These are phyloP conservation scores for Posidonia australis DNA, from an alignment of 106 monocot species.

Conservation along the genomic window DNA sequence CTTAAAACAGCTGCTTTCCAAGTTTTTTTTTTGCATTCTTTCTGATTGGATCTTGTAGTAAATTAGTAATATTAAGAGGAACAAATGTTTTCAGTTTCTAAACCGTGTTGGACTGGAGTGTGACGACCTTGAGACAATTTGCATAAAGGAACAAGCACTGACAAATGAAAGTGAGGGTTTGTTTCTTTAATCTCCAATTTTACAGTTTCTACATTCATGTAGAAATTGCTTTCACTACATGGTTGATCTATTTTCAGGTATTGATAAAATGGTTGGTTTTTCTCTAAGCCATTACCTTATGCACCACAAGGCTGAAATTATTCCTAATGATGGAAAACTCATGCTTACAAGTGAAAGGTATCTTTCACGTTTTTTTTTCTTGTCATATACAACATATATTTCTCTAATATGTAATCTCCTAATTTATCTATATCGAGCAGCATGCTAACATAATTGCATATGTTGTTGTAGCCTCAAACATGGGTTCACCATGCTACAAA, in stretches of 20 bases:
- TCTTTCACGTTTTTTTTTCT: no score
- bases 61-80: not conserved
- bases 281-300: slow-evolving; percentile 70
- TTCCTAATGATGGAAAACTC: slow-evolving; percentile 41
- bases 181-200: no score
- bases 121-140: slow-evolving; percentile 54
- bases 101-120: slow-evolving; percentile 66
- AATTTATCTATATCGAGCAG: no score
- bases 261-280: slow-evolving; percentile 91
- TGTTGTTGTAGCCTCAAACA: slow-evolving; percentile 10
- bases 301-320: slow-evolving; percentile 18
- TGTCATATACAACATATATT: not conserved
- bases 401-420: not conserved
- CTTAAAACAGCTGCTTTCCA: no score
- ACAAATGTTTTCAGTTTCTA: slow-evolving; percentile 48
- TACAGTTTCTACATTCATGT: no score
- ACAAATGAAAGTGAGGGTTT: slow-evolving; percentile 58
- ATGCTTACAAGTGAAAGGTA: slow-evolving; percentile 72
- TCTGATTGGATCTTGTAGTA: no score
- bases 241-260: slow-evolving; percentile 56
- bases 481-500: slow-evolving; percentile 19
- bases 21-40: no score
- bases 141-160: slow-evolving; percentile 69
- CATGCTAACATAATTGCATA: no score
- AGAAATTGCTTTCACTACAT: no score